Evolutionary conservation across 768 basidiomycete species (phyloP).

Genomic region (Lyophyllum semitale): DNA sequence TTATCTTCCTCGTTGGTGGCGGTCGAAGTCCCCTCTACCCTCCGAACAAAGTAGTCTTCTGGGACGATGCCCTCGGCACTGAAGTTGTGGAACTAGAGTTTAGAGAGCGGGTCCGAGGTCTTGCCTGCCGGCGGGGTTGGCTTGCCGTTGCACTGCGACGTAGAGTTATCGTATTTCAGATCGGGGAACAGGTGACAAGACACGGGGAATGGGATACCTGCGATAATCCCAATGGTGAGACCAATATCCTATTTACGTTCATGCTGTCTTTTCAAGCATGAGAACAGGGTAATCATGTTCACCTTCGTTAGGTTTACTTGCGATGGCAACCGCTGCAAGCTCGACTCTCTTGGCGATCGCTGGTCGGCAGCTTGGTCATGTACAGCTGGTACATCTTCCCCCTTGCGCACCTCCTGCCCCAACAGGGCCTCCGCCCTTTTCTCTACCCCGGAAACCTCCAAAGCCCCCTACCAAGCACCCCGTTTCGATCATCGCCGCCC

Average conservation of each 20-base stretch:
- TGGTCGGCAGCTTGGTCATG: slow-evolving; percentile 84
- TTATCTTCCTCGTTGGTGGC: slow-evolving; percentile 86
- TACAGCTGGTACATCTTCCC: slow-evolving; percentile 84
- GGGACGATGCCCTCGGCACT: slow-evolving; percentile 77
- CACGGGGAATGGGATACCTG: slow-evolving; percentile 84
- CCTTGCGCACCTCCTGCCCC: slow-evolving; percentile 68
- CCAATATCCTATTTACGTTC: slow-evolving; percentile 1
- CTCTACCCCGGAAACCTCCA: slow-evolving; percentile 55
- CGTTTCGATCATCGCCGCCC: slow-evolving; percentile 82
- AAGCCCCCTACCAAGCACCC: slow-evolving; percentile 62
- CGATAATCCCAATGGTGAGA: slow-evolving; percentile 80
- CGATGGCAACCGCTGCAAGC: slow-evolving; percentile 75
- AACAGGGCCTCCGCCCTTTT: slow-evolving; percentile 55
- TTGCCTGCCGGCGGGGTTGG: slow-evolving; percentile 83
- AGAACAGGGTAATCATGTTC: neutral
- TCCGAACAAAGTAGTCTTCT: slow-evolving; percentile 88
- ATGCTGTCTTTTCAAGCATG: neutral
- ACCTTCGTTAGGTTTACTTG: slow-evolving; percentile 59
- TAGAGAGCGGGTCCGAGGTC: slow-evolving; percentile 76
- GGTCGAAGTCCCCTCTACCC: slow-evolving; percentile 88
- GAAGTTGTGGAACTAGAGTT: slow-evolving; percentile 92
- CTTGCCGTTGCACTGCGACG: slow-evolving; percentile 79
- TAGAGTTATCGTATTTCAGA: slow-evolving; percentile 76
- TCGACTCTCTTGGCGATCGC: slow-evolving; percentile 86
- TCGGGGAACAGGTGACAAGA: slow-evolving; percentile 62